phyloP scores from a whole-genome alignment of 2,329 filamentous ascomycete genomes.

The Aureobasidium sp. region DNA sequence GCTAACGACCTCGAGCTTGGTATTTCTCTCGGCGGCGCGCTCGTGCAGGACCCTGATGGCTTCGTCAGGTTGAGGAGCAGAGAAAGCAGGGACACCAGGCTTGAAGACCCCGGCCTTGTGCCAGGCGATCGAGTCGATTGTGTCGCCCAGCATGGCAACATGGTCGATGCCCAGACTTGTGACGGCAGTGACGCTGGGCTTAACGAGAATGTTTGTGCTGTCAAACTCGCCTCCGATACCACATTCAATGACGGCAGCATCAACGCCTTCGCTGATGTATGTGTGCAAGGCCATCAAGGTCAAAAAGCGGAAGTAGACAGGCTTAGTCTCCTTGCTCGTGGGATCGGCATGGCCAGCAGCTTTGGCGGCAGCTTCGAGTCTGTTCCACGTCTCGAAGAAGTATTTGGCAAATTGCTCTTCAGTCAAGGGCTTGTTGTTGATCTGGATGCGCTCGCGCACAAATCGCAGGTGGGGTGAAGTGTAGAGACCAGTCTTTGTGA shows the following conservation, averaged over 20 bases:
- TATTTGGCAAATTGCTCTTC: constrained; percentile 64
- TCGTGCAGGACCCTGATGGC: constrained; percentile 51
- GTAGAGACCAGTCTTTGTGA: constrained; percentile 64
- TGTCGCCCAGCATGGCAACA: constrained; percentile 68
- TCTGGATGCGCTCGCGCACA: constrained; percentile 75
- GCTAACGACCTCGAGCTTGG: constrained; percentile 42
- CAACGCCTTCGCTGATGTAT: constrained; percentile 68
- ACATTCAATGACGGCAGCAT: constrained; percentile 78
- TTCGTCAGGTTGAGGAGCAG: constrained; percentile 48
- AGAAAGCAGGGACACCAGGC: constrained; percentile 54
- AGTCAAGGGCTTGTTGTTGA: constrained; percentile 64
- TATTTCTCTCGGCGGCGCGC: constrained; percentile 45
- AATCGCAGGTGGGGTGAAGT: constrained; percentile 80
- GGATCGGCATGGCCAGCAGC: constrained; percentile 45
- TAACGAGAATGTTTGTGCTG: constrained; percentile 74
- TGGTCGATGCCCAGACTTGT: constrained; percentile 83
- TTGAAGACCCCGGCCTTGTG: constrained; percentile 90
- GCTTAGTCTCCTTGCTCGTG: constrained; percentile 55
- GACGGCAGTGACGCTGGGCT: constrained; percentile 65
- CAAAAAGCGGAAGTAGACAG: constrained; percentile 86
- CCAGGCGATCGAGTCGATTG: constrained; percentile 79
- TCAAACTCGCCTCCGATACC: constrained; percentile 94
- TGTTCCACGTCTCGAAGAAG: constrained; percentile 81
- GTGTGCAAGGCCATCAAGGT: constrained; percentile 82
- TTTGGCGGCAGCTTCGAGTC: constrained; percentile 45